Base-by-base conservation (phyloP, 192 early-diverging fungal species). In the Lobosporangium transversale region DNA sequence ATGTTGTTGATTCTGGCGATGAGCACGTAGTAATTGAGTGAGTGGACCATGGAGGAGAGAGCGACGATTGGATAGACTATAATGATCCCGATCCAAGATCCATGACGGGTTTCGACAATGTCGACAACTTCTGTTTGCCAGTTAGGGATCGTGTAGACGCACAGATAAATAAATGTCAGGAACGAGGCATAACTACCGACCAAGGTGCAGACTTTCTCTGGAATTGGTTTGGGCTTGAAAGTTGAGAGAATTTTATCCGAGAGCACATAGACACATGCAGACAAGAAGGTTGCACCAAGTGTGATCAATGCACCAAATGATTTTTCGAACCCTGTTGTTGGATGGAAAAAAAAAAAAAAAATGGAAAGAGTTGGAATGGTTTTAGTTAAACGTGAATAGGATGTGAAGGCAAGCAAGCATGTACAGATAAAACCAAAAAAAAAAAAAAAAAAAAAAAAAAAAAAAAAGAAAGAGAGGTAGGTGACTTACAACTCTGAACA, bases 231-330 rank as follows among this genome's bases (percentile, higher is more conserved):
- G 14, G 83, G 82, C 7, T 52, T 29, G 43, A 66, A 56, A 5
- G 68, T 66, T 1, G 83, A 79, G 31, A 88, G 51, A 37, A 88
- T 79, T 37, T 78, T 66, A 65, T 86, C 87, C 1, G 83, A 81
- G 20, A 84, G 68, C 8, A 88, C 87, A 33, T 88, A 88, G 27
- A 88, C 81, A 49, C 87, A 86, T 23, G 87, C 83, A 53, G 85
- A 85, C 7, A 85, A 64, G 49, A 88, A 85, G 3, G 87, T 86
- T 10, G 82, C 83, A 18, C 83, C 75, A 31, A 84, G 52, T 15
- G 85, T 85, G 32, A 88, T 33, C 14, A 88, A 29, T 35, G 81
- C 82, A 8, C 87, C 87, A 75, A 86, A 75, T 36, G 85, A 82
- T 11, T 65, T 59, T 37, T 55, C 49, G 2, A 62, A 33, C 42